Conservation (phyloP, 129 eudicot species). For the Chrysanthemum lavandulifolium region DNA sequence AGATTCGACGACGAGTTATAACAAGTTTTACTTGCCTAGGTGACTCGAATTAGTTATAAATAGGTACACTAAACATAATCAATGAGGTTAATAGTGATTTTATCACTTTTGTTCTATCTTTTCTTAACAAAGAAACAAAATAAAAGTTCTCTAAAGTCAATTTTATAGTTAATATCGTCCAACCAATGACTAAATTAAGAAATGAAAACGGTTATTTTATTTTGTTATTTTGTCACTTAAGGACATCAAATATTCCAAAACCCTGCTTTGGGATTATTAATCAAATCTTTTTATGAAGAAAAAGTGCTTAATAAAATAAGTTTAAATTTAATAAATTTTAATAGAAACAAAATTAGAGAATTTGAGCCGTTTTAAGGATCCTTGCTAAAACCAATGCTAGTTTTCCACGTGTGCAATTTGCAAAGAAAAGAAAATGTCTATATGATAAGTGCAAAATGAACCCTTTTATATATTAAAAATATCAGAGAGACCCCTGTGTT, state of each 20-base stretch:
- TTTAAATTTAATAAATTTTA: background rate
- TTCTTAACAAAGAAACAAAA: background rate
- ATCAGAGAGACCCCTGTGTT: background rate
- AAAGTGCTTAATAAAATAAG: no score
- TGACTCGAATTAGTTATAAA: no score
- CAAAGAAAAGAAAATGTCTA: background rate
- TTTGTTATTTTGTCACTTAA: slow-evolving; percentile 19
- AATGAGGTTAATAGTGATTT: no score
- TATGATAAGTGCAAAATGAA: slow-evolving; percentile 1
- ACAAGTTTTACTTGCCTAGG: no score
- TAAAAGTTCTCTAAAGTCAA: background rate
- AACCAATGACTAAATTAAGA: slow-evolving; percentile 11
- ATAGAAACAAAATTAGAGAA: slow-evolving; percentile 18
- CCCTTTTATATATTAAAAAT: background rate
- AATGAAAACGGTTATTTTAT: background rate
- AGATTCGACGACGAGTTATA: no score
- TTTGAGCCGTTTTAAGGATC: slow-evolving; percentile 1
- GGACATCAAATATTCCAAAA: background rate
- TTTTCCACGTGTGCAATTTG: background rate
- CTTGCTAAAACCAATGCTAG: background rate
- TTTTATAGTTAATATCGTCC: slow-evolving; percentile 29
- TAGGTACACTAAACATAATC: no score
- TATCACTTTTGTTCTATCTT: no score
- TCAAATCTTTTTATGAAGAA: no score
- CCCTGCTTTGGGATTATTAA: no score